Base-by-base conservation (phyloP, 352 stramenopile genomes). In the Phytopythium aichiense region DNA sequence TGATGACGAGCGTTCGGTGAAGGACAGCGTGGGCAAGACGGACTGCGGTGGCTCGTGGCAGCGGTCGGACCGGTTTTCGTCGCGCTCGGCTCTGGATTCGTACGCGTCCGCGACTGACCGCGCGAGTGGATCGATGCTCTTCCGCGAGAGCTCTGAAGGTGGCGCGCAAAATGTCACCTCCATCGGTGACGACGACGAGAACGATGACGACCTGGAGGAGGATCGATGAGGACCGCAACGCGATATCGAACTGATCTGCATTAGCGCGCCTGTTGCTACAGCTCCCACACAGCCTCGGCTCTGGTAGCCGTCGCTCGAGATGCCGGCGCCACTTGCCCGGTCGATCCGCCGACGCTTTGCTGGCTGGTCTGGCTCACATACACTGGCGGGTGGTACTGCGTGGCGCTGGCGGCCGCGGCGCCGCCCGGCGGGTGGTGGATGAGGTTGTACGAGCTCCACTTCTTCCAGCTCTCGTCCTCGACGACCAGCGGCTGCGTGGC, bases 381-480 rank as follows among this genome's bases (percentile, higher is more conserved):
- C 12, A 52, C 54, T 6, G 81, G 81, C 43, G 83, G 81, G 15
- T 67, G 67, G 61, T 90, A 90, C 43, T 57, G 20, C 58, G 30
- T 4, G 31, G 58, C 63, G 15, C 38, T 54, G 16, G 60, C 67
- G 35, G 74, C 68, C 35, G 78, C 61, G 11, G 73, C 67, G 8
- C 54, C 60, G 30, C 58, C 65, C 16, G 68, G 61, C 9, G 71
- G 65, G 62, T 85, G 51, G 65, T 92, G 78, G 55, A 90, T 79
- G 59, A 90, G 73, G 60, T 88, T 80, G 74, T 83, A 90, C 16
- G 81, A 90, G 60, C 81, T 90, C 73, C 74, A 90, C 52, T 80
- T 76, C 66, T 90, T 89, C 81, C 81, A 92, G 63, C 83, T 92
- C 58, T 92, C 81, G 65, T 92, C 83, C 78, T 92, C 79, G 33